Base-by-base conservation (phyloP, 345 rosid species). In the Lepidium sativum region DNA sequence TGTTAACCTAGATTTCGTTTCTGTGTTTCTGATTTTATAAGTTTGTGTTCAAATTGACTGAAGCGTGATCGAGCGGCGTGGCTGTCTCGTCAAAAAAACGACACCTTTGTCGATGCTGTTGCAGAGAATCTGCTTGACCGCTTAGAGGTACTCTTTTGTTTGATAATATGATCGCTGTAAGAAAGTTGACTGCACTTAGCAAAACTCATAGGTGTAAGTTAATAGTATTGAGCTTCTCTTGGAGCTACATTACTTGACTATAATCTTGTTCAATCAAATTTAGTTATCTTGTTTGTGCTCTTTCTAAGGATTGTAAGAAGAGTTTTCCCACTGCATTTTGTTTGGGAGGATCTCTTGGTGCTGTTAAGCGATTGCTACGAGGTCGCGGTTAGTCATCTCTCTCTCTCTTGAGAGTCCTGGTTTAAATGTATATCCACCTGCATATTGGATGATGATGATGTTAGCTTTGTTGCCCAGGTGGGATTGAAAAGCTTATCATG, bases 11-110 rank as follows among this genome's bases (percentile, higher is more conserved):
- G 15, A 2, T 37, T 34, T 6, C 7, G 7, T 13, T 39, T 53
- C 13, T 12, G 7, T 12, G 21, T 65, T 38, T 45, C 50, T 39
- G 35, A 38, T 47, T 31, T 27, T 41, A 0, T 18, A 20, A 59
- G 16, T 15, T 56, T 64, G 54, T 33, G 0, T 5, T 8, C n/a
- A 49, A 27, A 25, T n/a, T 71, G 70, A 58, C 48, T 74, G 79
- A 81, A 90, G 99, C 97, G 99, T 48, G 99, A 90, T 54, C 83
- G 99, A 76, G 92, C 99, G 31, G 95, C 99, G 8, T 94, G 99
- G 99, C 75, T 86, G 63, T 80, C 71, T 85, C 77, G 80, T 27
- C 72, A 85, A 16, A 65, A 58, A 20, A 69, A 78, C 35, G 92
- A 94, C 71, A 68, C 83, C 12, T 84, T 90, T 63, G 71, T 85